Base-by-base conservation (phyloP, 352 stramenopile genomes). In the Globisporangium nodosum region DNA sequence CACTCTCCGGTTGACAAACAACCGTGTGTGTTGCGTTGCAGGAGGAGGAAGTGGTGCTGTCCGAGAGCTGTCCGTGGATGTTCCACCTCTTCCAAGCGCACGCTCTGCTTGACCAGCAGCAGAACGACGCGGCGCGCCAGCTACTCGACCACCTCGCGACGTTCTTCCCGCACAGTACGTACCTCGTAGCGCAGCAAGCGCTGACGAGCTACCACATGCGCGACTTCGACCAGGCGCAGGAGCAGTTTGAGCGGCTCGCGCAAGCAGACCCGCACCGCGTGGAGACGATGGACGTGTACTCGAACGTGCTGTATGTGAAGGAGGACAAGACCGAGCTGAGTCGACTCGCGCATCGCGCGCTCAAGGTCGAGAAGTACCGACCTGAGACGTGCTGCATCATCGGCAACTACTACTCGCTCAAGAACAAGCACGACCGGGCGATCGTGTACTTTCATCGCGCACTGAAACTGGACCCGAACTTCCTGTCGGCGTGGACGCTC, bases 321-420 rank as follows among this genome's bases (percentile, higher is more conserved):
- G 85, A 92, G 60, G 81, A 92, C 66, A 91, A 90, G 60, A 76
- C 74, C n/a, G 83, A 87, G 55, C 78, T 96, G 24, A 97, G 87
- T 53, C 76, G 87, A 35, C 69, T 98, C 30, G 94, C 94, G 1
- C 94, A 98, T 60, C 74, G 81, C 64, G 88, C 90, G n/a, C 76
- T 97, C 7, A 79, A 86, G 54, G 81, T 97, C n/a, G 96, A 98
- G 54, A 99, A 99, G 71, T 99, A 98, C 64, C 72, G 94, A 11
- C 94, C 96, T 4, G 96, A 99, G 79, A 98, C 96, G n/a, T 99
- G 96, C 66, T 98, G 95, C 69, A 98, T 99, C 69, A 91, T 99
- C 37, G 85, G 85, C 57, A 94, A 94, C 61, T 94, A 92, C 56
- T 94, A 94, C 61, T 91, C 82, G 31, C 81, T 94, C 64, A 92